Conservation (phyloP, 495 filamentous ascomycete genomes). For the Aspergillus egyptiacus region DNA sequence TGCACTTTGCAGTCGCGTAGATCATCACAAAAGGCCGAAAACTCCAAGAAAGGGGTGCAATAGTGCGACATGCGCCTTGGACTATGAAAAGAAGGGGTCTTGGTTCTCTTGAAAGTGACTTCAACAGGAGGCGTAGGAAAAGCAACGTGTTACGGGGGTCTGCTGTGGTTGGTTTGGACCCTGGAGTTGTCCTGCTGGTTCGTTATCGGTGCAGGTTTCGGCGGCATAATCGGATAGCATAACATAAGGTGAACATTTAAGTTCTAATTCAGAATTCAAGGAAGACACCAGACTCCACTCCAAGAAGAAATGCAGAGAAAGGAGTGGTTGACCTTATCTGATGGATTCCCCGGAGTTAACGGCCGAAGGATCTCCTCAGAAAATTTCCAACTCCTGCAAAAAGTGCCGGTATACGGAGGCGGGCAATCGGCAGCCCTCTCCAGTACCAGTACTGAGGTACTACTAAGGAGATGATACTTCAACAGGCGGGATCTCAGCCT, state of each 20-base stretch:
- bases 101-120: constrained; percentile 9
- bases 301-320: too few species aligned
- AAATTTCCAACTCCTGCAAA: too few species aligned
- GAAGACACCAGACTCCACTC: too few species aligned
- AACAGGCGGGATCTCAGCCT: too few species aligned
- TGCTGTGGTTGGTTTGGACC: constrained; percentile 31
- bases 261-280: background rate
- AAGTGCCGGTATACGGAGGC: constrained; percentile 10
- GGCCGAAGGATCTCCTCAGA: too few species aligned
- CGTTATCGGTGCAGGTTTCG: constrained; percentile 22
- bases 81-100: constrained; percentile 15
- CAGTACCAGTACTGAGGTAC: too few species aligned
- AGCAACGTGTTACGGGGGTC: constrained; percentile 25
- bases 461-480: too few species aligned
- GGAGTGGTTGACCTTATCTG: constrained; percentile 5
- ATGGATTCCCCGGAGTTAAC: constrained; percentile 3
- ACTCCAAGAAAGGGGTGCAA: constrained; percentile 4
- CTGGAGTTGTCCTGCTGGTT: background rate
- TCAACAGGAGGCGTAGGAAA: constrained; percentile 2
- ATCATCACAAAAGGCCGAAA: constrained; percentile 1
- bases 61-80: constrained; percentile 13
- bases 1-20: background rate
- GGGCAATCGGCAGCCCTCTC: too few species aligned
- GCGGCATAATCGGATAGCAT: constrained; percentile 9
- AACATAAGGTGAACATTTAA: too few species aligned